These are phyloP conservation scores for Phaeosphaeriaceae sp. DNA, from an alignment of 2,329 filamentous ascomycete species.

Conservation along the genomic window DNA sequence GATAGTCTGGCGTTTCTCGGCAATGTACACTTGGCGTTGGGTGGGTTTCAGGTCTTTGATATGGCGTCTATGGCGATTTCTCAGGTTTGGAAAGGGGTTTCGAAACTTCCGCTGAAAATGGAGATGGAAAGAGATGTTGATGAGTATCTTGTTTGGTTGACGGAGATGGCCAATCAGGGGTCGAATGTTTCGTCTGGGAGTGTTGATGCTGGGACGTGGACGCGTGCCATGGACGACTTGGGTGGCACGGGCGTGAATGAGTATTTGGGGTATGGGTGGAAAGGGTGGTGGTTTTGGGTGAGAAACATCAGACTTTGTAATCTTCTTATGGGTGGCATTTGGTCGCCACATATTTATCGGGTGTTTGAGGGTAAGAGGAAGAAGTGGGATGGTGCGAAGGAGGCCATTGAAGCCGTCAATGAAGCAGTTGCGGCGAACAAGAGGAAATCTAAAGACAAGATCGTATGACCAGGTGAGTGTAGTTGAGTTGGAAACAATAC, in stretches of 20 bases:
- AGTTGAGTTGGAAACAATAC: too few species aligned
- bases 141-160: slow-evolving; percentile 32
- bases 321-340: slow-evolving; percentile 49
- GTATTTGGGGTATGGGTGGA: slow-evolving; percentile 51
- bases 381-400: slow-evolving; percentile 50
- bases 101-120: slow-evolving; percentile 42
- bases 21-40: slow-evolving; percentile 48
- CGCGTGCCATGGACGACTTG: slow-evolving; percentile 51
- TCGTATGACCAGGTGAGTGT: too few species aligned
- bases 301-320: slow-evolving; percentile 48
- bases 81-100: slow-evolving; percentile 53
- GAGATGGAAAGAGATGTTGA: slow-evolving; percentile 39
- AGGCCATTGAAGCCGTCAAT: slow-evolving; percentile 43
- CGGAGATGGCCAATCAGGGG: slow-evolving; percentile 41
- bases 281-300: slow-evolving; percentile 53
- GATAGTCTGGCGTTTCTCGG: slow-evolving; percentile 53
- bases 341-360: slow-evolving; percentile 52
- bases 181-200: slow-evolving; percentile 35
- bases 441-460: slow-evolving; percentile 4
- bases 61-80: slow-evolving; percentile 55
- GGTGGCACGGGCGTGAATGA: slow-evolving; percentile 52
- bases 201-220: slow-evolving; percentile 37
- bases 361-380: slow-evolving; percentile 51
- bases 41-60: slow-evolving; percentile 44
- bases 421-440: slow-evolving; percentile 2